Evolutionary conservation across 2,329 filamentous ascomycete species (phyloP), one percentile per base, ranked within the genome.

Genomic region (Lasiodiplodia sp.): DNA sequence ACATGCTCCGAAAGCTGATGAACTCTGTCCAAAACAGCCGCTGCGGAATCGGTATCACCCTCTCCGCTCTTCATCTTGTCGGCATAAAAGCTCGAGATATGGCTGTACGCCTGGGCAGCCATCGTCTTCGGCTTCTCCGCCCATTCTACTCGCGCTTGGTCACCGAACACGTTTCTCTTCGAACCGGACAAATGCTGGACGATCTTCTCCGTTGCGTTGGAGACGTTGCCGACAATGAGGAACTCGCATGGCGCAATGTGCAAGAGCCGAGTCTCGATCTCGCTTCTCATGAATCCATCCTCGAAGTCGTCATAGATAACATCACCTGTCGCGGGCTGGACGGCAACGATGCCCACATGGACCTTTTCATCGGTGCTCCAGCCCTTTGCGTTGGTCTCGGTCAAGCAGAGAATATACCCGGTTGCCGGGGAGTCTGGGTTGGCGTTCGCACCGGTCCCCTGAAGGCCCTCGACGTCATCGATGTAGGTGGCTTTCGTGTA

Each of bases 401-500:
- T 97, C 71, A 99, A 89, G 76, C 95, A 97, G 2, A 99, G 87
- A 21, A 99, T 83, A 76, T 97, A 97, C n/a, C 96, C 96, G 2
- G 90, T 92, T 28, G 88, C 85, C 11, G 85, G 83, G n/a, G 73
- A 74, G 56, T 60, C 53, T 14, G 87, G 88, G 0, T 87, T 83
- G 0, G 89, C 86, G 1, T 87, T 84, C 49, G 86, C 84, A 71
- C 82, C 72, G 75, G 83, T 75, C 67, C 82, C 73, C 65, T 92
- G 91, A 5, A 97, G 80, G 31, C 93, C 93, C 71, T 96, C 95
- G 11, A 92, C 87, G 78, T 99, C 96, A 76, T 98, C 96, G 68
- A 99, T 91, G 74, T 98, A 99, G 2, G 96, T 99, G 53, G 94
- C 96, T 79, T 98, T 99, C 10, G 96, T 99, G 81, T 99, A 99